phyloP scores from a whole-genome alignment of 1,139 yeast species.

The Kurtzmaniella quercitrusa region DNA sequence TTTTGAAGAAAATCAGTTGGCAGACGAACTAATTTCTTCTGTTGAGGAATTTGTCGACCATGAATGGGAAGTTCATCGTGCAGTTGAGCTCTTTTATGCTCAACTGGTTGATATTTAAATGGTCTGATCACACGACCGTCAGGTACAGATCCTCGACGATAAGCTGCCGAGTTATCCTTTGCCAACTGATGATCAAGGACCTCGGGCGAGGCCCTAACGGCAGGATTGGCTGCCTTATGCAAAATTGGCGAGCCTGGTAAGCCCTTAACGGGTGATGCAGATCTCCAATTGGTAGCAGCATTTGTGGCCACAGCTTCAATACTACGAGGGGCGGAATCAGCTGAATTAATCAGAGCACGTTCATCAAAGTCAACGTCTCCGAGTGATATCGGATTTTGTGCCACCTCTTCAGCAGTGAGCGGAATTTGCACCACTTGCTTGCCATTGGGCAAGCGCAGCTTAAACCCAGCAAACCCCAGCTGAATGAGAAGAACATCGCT shows the following conservation, averaged over 20 bases:
- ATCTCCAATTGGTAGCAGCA: conserved; percentile 3
- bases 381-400: neutral
- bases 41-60: neutral
- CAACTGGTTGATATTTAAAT: neutral
- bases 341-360: neutral
- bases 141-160: neutral
- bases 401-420: neutral
- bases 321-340: neutral
- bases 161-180: neutral
- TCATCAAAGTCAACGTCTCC: neutral
- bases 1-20: neutral
- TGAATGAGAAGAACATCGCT: conserved; percentile 16
- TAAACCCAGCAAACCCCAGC: neutral
- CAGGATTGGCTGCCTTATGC: neutral
- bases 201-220: neutral
- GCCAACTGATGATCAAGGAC: neutral
- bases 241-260: neutral
- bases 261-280: neutral
- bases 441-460: neutral
- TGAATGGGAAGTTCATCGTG: neutral
- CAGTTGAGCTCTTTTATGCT: neutral
- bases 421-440: neutral
- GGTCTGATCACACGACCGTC: neutral
- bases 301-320: neutral
- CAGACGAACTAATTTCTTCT: neutral